Base-by-base conservation (phyloP, 2,329 filamentous ascomycete species). In the Xylariaceae sp. region DNA sequence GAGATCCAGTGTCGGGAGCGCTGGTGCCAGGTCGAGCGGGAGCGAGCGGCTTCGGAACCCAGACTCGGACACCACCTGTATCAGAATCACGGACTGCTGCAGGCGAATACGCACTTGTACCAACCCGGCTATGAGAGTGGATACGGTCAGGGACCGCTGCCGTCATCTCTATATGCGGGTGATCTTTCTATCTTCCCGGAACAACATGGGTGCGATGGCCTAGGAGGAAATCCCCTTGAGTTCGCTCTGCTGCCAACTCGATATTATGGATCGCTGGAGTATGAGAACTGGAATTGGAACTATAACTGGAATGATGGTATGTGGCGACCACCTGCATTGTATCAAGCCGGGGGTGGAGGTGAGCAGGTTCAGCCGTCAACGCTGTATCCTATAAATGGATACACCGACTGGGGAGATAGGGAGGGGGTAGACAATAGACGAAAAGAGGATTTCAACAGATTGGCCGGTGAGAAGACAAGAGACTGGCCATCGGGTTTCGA, bases 1-100 rank as follows among this genome's bases (percentile, higher is more conserved):
- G 81, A 85, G 67, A 75, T 81, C 12, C 76, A 78, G 61, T 77
- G 75, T 34, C 74, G 75, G 3, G 75, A 79, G 48, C 69, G 75
- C 2, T 55, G 50, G 29, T 43, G 40, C 29, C 44, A 34, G 29
- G 43, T 59, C 19, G 44, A 49, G n/a, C 4, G 12, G 17, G 47
- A 59, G 24, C 14, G 21, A 16, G 41, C 4, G 16, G 19, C 28
- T 7, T 50, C 33, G 23, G 16, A 17, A 47, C 24, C 14, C 23
- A 8, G 24, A 28, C 36, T 14, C 4, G n/a, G 23, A 34, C 19
- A 39, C 9, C 37, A 50, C 37, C n/a, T 17, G n/a, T 19, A 34
- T 19, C 19, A 31, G 29, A 37, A 24, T 36, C 19, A 36, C n/a
- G 28, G n/a, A 7, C 24, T 21, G 21, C 16, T 12, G 6, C 19